phyloP scores from a whole-genome alignment of 2,329 filamentous ascomycete genomes.

The Pseudocercospora macadamiae region DNA sequence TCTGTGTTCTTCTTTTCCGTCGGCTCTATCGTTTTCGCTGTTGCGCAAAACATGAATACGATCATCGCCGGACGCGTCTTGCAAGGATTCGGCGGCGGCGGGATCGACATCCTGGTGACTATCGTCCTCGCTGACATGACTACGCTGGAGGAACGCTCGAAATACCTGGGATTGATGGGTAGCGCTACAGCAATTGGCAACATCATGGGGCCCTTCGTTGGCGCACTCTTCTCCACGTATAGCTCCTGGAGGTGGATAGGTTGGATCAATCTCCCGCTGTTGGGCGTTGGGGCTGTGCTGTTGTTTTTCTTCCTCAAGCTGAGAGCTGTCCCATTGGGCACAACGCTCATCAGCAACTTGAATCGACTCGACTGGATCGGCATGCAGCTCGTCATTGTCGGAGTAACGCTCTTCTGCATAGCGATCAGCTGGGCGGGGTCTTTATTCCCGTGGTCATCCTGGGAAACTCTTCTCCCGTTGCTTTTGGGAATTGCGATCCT shows the following conservation, averaged over 20 bases:
- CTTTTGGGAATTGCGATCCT: neutral
- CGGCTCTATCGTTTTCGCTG: slow-evolving; percentile 5
- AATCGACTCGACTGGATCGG: slow-evolving; percentile 4
- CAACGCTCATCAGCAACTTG: neutral
- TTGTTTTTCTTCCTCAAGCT: slow-evolving; percentile 2
- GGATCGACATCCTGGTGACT: slow-evolving; percentile 7
- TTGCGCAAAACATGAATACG: neutral
- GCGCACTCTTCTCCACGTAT: neutral
- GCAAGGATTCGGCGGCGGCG: slow-evolving; percentile 9
- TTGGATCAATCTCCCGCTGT: slow-evolving; percentile 10
- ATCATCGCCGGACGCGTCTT: neutral
- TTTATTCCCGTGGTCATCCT: neutral
- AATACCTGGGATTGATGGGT: slow-evolving; percentile 4
- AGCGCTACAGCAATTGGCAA: slow-evolving; percentile 6
- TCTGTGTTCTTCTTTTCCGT: neutral
- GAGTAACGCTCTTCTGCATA: neutral
- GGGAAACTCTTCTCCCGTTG: slow-evolving; percentile 4
- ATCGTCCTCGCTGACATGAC: slow-evolving; percentile 13
- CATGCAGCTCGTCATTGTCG: neutral
- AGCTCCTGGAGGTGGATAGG: slow-evolving; percentile 5
- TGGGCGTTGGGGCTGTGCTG: neutral
- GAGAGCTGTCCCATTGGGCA: neutral
- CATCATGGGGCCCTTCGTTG: neutral
- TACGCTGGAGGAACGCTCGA: slow-evolving; percentile 9
- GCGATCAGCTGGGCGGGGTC: slow-evolving; percentile 1